Evolutionary conservation across 2,329 filamentous ascomycete species (phyloP).

Genomic region (Fusarium sp.): DNA sequence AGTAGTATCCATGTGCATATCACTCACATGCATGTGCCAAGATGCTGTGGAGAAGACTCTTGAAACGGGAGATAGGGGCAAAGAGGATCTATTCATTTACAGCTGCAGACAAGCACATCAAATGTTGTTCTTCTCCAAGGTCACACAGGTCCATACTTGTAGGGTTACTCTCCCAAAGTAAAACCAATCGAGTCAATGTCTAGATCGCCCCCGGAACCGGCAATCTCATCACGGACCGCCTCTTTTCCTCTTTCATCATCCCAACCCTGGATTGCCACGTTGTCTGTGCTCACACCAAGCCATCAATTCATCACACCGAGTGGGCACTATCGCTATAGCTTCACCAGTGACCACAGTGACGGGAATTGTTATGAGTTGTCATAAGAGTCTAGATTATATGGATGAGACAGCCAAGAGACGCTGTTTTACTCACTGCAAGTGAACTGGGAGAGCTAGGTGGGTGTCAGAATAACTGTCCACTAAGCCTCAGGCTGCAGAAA

Average conservation of each 20-base stretch:
- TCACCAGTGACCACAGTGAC: not conserved
- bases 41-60: slow-evolving; percentile 17
- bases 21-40: not conserved
- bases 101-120: not conserved
- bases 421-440: too few relatives aligned
- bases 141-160: slow-evolving; percentile 3
- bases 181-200: not conserved
- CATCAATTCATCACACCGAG: not conserved
- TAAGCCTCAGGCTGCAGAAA: too few relatives aligned
- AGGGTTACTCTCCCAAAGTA: not conserved
- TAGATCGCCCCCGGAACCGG: slow-evolving; percentile 26
- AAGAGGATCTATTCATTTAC: not conserved
- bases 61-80: slow-evolving; percentile 26
- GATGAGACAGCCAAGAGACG: not conserved
- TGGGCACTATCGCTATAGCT: not conserved
- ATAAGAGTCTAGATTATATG: not conserved
- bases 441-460: too few relatives aligned
- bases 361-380: not conserved
- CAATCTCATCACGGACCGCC: slow-evolving; percentile 36
- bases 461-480: too few relatives aligned
- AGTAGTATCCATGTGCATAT: slow-evolving; percentile 9
- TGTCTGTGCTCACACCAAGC: slow-evolving; percentile 32
- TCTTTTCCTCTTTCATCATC: slow-evolving; percentile 26
- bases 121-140: not conserved
- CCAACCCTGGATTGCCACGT: slow-evolving; percentile 45